Conservation (phyloP, 441 rosid species). For the Dalechampia spathulata region DNA sequence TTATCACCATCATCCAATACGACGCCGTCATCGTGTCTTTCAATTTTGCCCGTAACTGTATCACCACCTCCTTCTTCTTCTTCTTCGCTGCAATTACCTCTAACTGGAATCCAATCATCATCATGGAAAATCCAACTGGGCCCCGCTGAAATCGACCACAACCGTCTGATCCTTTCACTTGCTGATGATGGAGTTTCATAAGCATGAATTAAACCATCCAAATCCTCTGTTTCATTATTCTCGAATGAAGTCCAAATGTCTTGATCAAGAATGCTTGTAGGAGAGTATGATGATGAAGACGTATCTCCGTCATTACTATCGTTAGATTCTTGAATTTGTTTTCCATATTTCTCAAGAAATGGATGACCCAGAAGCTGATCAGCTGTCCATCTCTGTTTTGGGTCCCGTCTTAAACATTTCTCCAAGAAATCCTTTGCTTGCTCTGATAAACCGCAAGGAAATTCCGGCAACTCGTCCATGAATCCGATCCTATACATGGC, state of each 20-base stretch:
- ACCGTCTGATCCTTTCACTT: constrained; percentile 44
- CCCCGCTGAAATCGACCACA: constrained; percentile 24
- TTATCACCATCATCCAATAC: background rate
- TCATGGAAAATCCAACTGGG: constrained; percentile 39
- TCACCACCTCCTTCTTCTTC: constrained; percentile 1
- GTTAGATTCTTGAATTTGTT: constrained; percentile 23
- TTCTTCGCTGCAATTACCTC: constrained; percentile 21
- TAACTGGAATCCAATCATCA: constrained; percentile 42
- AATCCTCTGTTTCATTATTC: constrained; percentile 26
- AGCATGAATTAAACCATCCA: constrained; percentile 7
- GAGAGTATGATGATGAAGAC: too few species aligned
- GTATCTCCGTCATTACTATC: too few species aligned
- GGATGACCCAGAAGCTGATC: constrained; percentile 53
- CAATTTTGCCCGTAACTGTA: constrained; percentile 7
- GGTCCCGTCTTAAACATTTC: constrained; percentile 60
- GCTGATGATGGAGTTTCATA: constrained; percentile 12
- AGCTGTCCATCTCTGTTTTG: constrained; percentile 58
- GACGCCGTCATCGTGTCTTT: constrained; percentile 5
- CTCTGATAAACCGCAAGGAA: constrained; percentile 43
- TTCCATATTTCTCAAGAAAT: constrained; percentile 29
- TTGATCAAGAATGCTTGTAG: constrained; percentile 68
- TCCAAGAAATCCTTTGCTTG: constrained; percentile 66
- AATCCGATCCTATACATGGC: constrained; percentile 49
- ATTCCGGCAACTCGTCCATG: constrained; percentile 42
- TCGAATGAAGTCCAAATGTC: constrained; percentile 53